phyloP scores from a whole-genome alignment of 306 rosid species.

The Vicia villosa region DNA sequence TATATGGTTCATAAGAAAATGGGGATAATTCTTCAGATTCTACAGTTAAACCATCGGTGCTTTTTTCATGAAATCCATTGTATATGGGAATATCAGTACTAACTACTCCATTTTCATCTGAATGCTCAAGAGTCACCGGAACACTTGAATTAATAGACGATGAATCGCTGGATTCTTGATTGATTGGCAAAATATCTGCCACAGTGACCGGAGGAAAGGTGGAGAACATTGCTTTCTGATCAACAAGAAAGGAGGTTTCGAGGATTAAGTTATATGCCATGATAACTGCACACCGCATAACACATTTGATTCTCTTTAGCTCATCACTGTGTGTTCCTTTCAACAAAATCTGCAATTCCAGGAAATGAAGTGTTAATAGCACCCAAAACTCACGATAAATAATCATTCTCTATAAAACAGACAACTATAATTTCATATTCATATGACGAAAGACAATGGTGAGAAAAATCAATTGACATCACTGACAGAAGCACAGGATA shows the following conservation, averaged over 20 bases:
- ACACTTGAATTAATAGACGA: conserved; percentile 44
- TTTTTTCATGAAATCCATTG: conserved; percentile 55
- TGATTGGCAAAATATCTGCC: conserved; percentile 41
- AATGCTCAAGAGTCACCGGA: conserved; percentile 40
- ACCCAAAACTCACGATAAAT: conserved; percentile 25
- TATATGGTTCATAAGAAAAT: conserved; percentile 59
- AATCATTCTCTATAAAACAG: conserved; percentile 16
- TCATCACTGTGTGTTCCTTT: conserved; percentile 86
- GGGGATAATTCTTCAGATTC: conserved; percentile 48
- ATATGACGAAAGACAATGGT: conserved; percentile 15
- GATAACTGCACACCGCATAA: conserved; percentile 83
- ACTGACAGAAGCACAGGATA: conserved; percentile 1
- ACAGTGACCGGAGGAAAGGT: conserved; percentile 51
- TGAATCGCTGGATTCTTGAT: conserved; percentile 43
- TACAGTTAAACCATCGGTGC: conserved; percentile 32
- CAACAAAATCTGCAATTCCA: conserved; percentile 82
- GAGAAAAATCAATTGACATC: conserved; percentile 22
- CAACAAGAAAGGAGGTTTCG: conserved; percentile 89
- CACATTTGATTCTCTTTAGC: conserved; percentile 84
- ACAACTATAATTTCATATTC: conserved; percentile 26
- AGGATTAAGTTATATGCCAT: conserved; percentile 90
- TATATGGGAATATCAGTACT: conserved; percentile 55
- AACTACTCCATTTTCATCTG: conserved; percentile 50
- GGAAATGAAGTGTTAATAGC: conserved; percentile 39
- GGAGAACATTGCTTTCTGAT: conserved; percentile 90